Evolutionary conservation across 83 land plant species (phyloP), one percentile per base, ranked within the genome.

Genomic region (Diphasiastrum complanatum): DNA sequence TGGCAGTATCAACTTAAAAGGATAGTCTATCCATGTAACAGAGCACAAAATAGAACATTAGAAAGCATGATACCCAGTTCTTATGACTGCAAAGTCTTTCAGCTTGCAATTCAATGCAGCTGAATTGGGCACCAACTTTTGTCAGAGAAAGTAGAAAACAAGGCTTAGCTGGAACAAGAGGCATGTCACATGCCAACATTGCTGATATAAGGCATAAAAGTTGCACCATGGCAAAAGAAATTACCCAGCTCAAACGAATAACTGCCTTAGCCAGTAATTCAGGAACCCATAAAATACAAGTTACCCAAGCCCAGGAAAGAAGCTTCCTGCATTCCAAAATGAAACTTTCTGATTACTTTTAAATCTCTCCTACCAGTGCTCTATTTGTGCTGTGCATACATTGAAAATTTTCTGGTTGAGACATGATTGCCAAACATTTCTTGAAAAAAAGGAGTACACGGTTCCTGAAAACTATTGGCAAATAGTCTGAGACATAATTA

Each of bases 281-380:
- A 16, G 71, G 71, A 59, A 33, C 71, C 71, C 63, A 59, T 11
- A 68, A 47, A 47, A 68, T 12, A 35, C 71, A 68, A 1, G 71
- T 68, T 48, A 68, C 71, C 71, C 71, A 68, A 30, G 71, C 71
- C 71, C 71, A 68, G 27, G 71, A 68, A 14, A 68, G 55, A 36
- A 68, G 71, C 65, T 50, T 68, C 71, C 71, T 68, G 65, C 38
- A 68, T 11, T 20, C 30, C 2, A 41, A 66, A 29, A 14, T 50
- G 23, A 52, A 37, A 31, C 34, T 26, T 6, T 11, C 18, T 11
- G 19, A 34, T 0, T 12, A 12, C 20, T 11, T 20, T 12, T 14
- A 35, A 55, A 27, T 11, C 14, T 34, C 65, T 20, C 4, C 32
- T 35, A 2, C 51, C 5, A 22, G 16, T 5, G 23, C 23, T 27